Base-by-base conservation (phyloP, 2,329 filamentous ascomycete genomes). In the Neofusicoccum kwambonambiense region DNA sequence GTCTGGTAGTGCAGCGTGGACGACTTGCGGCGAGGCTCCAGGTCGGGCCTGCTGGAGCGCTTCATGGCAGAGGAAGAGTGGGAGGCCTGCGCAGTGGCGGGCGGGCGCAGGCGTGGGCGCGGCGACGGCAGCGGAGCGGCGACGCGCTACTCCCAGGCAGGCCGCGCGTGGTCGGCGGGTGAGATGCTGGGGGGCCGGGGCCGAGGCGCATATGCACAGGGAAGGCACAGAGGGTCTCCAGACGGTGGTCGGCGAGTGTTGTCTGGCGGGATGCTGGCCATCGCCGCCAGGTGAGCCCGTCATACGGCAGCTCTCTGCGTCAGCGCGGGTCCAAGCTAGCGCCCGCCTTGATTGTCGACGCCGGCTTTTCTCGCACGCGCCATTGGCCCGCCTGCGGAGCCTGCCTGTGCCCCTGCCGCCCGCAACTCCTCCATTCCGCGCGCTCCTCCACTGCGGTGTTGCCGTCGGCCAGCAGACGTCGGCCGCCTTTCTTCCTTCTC, bases 1-100 rank as follows among this genome's bases (percentile, higher is more conserved):
- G 91, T 94, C 71, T 93, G 90, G 78, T 94, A 95, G 73, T 89
- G 88, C 69, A 88, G 81, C 19, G 81, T 82, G n/a, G 83, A 82
- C 54, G 83, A 84, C 68, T 82, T 78, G 63, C 81, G 81, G 65
- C 78, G 68, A 15, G 72, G 67, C 64, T 75, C 72, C 64, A 77
- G 41, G 50, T 45, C 35, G 41, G 61, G 61, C 61, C 61, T 64
- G 49, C 15, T 17, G 31, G 42, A 39, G 50, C 13, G 50, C 61
- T 54, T 64, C 61, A 64, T 64, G 50, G 49, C 51, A 34, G 60
- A 34, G 47, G 17, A 37, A 39, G 31, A 52, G 47, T 52, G 60
- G 60, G 17, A 42, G n/a, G 47, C 45, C 37, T 62, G 35, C 37
- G 45, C 22, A 31, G 60, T 9, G 17, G 60, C 19, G 19, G 47